Evolutionary conservation across 768 basidiomycete species (phyloP).

Genomic region (Trametes gibbosa): DNA sequence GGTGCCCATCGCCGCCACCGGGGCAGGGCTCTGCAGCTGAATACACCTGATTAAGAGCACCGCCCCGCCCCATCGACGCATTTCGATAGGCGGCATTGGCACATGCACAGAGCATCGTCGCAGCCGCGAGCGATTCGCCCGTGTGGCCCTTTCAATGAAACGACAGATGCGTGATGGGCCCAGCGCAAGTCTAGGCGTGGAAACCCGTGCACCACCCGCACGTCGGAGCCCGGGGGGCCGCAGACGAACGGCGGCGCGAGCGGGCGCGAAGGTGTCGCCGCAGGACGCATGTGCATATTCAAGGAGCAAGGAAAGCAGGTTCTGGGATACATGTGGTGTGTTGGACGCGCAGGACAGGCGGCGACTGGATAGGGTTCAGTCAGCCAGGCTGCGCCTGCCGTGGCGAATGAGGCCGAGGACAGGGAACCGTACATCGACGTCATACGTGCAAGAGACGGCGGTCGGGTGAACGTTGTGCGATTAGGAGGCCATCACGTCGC

Average conservation of each 20-base stretch:
- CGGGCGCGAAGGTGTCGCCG: neutral
- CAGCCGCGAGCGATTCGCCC: conserved; percentile 1
- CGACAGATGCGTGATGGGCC: conserved; percentile 10
- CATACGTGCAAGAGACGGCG: neutral
- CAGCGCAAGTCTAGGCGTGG: neutral
- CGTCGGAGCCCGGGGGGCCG: neutral
- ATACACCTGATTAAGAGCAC: conserved; percentile 5
- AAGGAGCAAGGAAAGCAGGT: neutral
- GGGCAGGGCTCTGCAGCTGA: neutral
- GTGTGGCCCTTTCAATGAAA: conserved; percentile 1
- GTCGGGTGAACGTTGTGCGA: too few relatives aligned
- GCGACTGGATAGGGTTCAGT: neutral
- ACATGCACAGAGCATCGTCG: neutral
- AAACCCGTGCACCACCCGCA: conserved; percentile 1
- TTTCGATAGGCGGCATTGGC: too few relatives aligned
- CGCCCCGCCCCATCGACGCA: neutral
- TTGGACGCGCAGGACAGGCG: neutral
- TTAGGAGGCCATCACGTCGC: neutral
- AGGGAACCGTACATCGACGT: neutral
- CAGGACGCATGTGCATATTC: neutral
- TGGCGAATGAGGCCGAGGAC: neutral
- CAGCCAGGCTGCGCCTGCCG: neutral
- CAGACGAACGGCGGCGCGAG: conserved; percentile 4
- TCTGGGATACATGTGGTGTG: neutral
- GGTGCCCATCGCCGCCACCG: neutral